A percentile compares a stretch with the other conserved stretches of the same genome.
Conservation (phyloP, 177 flowering plant species). For the Vitis hybrid region DNA sequence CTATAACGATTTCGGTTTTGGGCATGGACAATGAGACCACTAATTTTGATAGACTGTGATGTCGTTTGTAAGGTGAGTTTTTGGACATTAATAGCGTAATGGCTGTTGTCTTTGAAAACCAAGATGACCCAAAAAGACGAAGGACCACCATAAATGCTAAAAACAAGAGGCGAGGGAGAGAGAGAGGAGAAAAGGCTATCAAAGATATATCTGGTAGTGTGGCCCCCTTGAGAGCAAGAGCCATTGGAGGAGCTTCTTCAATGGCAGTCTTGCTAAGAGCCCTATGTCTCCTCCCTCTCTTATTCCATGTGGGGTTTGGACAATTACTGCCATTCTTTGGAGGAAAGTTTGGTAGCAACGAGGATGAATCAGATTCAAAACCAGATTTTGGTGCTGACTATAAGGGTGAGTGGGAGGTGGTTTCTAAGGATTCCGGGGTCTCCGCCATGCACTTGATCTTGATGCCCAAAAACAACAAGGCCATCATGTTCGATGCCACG, state of each 20-base stretch:
- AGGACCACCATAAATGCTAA: background rate
- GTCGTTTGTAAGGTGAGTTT: too few relatives aligned
- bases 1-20: too few relatives aligned
- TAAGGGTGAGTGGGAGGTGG: conserved; percentile 49
- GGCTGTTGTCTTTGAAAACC: too few relatives aligned
- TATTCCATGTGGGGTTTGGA: conserved; percentile 7
- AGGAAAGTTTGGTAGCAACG: background rate
- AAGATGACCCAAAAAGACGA: too few relatives aligned
- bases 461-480: conserved; percentile 42
- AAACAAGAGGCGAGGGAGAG: background rate
- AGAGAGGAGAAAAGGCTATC: background rate
- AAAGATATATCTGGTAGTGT: too few relatives aligned
- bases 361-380: background rate
- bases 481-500: conserved; percentile 57
- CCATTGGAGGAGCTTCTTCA: conserved; percentile 9
- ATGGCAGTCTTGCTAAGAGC: conserved; percentile 13
- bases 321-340: background rate
- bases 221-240: background rate
- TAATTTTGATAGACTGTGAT: too few relatives aligned
- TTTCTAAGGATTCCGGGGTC: conserved; percentile 35
- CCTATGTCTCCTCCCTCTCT: conserved; percentile 21
- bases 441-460: conserved; percentile 59
- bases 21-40: too few relatives aligned
- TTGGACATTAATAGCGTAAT: too few relatives aligned
- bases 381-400: conserved; percentile 15